Base-by-base conservation (phyloP, 2,329 filamentous ascomycete species). In the Alternaria solani region DNA sequence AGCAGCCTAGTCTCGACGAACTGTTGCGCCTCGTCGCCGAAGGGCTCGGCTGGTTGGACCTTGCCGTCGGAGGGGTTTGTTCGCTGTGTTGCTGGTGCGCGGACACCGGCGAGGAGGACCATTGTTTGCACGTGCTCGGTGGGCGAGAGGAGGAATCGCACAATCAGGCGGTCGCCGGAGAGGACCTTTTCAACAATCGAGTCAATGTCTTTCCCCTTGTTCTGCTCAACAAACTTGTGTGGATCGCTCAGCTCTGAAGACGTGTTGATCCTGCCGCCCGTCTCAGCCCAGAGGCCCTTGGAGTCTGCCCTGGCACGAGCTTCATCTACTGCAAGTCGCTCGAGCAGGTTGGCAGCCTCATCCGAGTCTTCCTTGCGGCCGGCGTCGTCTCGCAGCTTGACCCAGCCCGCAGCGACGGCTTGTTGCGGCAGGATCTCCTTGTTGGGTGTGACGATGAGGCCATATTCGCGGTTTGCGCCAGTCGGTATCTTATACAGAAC, bases 341-440 rank as follows among this genome's bases (percentile, higher is more conserved):
- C 91, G 25, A 99, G 84, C 61, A 91, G 86, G 65, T 89, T 83
- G 30, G 82, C 75, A 8, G 90, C 85, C 52, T 93, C 90, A 59
- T 95, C 91, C 2, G 89, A 89, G 60, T 97, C 93, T 67, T 97
- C 94, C 75, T 94, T 95, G 67, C 91, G 90, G 63, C 93, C 94
- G 60, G 94, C 94, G 79, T 99, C 95, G 73, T 99, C 95, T 65
- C 95, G 89, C 61, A 99, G 87, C 81, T 95, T 96, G 65, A 93
- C 83, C 93, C 94, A 97, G 67, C 95, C 95, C 72, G 93, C 92
- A 75, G 92, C 89, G 65, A 98, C 88, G 59, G 91, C 86, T 64
- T 91, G 88, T 65, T 98, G 93, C 18, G 95, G 94, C 51, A 99
- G 80, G 20, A 74, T 68, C 34, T 72, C 73, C 63, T 93, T 93